Conservation (phyloP, 129 eudicot genomes). For the Artemisia tridentata region DNA sequence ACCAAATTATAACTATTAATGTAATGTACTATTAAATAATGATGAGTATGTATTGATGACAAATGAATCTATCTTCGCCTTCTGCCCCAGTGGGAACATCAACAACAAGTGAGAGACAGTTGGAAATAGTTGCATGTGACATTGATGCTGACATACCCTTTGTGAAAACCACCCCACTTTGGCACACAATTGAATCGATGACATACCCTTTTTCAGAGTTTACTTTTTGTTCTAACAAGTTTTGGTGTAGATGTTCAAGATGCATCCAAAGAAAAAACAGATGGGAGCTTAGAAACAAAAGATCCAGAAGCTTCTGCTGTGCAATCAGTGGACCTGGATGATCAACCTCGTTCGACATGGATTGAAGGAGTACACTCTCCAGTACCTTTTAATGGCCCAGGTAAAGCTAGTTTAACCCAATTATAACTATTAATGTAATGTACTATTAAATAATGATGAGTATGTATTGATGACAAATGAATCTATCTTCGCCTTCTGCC, state of each 20-base stretch:
- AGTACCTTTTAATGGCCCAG: constrained; percentile 26
- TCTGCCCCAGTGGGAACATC: too few species aligned
- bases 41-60: not conserved
- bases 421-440: too few species aligned
- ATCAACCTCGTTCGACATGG: constrained; percentile 61
- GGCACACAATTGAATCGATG: too few species aligned
- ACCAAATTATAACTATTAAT: too few species aligned
- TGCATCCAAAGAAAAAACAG: constrained; percentile 20
- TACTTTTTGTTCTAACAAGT: not conserved
- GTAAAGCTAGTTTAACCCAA: constrained; percentile 17
- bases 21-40: not conserved
- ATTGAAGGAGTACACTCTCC: constrained; percentile 45
- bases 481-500: too few species aligned
- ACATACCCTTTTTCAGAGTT: too few species aligned
- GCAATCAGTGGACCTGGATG: constrained; percentile 34
- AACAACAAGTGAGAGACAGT: too few species aligned
- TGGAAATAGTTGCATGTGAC: too few species aligned
- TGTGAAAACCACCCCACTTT: too few species aligned
- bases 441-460: not conserved
- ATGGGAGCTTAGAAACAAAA: not conserved
- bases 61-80: not conserved
- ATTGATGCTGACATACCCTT: too few species aligned
- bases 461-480: constrained; percentile 1
- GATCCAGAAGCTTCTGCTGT: constrained; percentile 8
- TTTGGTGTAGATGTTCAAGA: constrained; percentile 30